Conservation (phyloP, 2,329 filamentous ascomycete species). For the Dactylellina sp. region DNA sequence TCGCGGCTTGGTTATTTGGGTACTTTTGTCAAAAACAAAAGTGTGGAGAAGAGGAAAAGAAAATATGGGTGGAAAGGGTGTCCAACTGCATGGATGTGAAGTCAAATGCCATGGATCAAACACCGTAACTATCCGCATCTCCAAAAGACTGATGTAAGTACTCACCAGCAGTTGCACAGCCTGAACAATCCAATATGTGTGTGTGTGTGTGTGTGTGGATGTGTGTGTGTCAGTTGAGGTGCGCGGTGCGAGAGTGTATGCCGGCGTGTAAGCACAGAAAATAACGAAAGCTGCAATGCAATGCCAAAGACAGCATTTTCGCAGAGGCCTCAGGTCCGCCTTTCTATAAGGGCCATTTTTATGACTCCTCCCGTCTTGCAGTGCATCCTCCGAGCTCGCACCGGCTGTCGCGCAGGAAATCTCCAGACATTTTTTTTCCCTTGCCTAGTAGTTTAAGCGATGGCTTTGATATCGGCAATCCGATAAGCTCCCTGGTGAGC, state of each 20-base stretch:
- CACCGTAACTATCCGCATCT: not conserved
- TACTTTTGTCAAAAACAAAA: not conserved
- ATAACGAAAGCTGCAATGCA: no score
- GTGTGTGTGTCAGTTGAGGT: no score
- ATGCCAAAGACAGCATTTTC: not conserved
- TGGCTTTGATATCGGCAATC: slow-evolving; percentile 44
- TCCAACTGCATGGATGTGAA: slow-evolving; percentile 31
- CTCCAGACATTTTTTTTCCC: slow-evolving; percentile 9
- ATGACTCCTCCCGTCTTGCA: slow-evolving; percentile 42
- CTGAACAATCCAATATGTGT: no score
- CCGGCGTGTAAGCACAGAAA: no score
- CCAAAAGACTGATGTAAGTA: not conserved
- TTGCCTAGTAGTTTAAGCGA: slow-evolving; percentile 37
- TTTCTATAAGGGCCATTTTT: not conserved
- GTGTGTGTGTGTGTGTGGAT: no score
- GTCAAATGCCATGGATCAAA: slow-evolving; percentile 40
- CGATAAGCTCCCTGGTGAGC: slow-evolving; percentile 37
- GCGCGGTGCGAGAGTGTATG: no score
- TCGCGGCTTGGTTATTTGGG: slow-evolving; percentile 5
- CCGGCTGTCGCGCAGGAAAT: slow-evolving; percentile 15
- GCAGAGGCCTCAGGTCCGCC: not conserved
- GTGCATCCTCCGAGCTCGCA: slow-evolving; percentile 42
- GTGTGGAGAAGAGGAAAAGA: slow-evolving; percentile 28
- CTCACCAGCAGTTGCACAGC: not conserved
- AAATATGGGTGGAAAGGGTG: slow-evolving; percentile 8